Percentiles rank a stretch among this genome's conserved stretches.
Conservation (phyloP, 2,329 filamentous ascomycete species). For the Aspergillus calidoustus region DNA sequence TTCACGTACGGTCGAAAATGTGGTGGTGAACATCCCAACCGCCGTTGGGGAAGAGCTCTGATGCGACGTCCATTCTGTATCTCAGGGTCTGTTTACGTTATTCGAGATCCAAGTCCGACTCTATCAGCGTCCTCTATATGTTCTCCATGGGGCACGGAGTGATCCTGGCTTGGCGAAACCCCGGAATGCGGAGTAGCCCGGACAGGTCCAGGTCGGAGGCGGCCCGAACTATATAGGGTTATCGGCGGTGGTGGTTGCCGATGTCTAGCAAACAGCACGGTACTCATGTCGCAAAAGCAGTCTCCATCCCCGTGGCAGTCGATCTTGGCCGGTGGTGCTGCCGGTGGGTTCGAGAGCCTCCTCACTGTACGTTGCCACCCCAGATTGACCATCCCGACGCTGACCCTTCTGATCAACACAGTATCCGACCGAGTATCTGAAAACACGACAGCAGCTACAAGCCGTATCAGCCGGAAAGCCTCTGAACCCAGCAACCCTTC, state of each 20-base stretch:
- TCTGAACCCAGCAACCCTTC: conserved; percentile 1
- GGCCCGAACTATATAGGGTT: neutral
- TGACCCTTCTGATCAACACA: neutral
- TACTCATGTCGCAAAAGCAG: neutral
- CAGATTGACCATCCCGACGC: neutral
- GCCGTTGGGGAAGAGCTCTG: conserved; percentile 32
- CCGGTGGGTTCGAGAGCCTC: conserved; percentile 22
- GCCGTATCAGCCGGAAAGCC: neutral
- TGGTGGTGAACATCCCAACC: conserved; percentile 42
- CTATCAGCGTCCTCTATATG: neutral
- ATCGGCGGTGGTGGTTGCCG: neutral
- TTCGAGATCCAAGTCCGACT: neutral
- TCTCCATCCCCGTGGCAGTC: conserved; percentile 23
- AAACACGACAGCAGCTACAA: conserved; percentile 25
- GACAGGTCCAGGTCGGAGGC: neutral
- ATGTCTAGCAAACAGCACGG: neutral
- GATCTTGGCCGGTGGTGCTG: conserved; percentile 23
- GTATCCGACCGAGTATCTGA: conserved; percentile 26
- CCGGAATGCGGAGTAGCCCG: neutral
- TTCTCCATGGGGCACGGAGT: neutral
- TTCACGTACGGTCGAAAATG: conserved; percentile 38
- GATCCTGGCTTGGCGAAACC: neutral
- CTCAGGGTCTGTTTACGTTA: neutral
- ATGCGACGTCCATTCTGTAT: neutral
- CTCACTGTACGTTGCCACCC: conserved; percentile 15